These are phyloP conservation scores for Teratosphaeria gauchensis DNA, from an alignment of 2,329 filamentous ascomycete genomes.

Conservation along the genomic window DNA sequence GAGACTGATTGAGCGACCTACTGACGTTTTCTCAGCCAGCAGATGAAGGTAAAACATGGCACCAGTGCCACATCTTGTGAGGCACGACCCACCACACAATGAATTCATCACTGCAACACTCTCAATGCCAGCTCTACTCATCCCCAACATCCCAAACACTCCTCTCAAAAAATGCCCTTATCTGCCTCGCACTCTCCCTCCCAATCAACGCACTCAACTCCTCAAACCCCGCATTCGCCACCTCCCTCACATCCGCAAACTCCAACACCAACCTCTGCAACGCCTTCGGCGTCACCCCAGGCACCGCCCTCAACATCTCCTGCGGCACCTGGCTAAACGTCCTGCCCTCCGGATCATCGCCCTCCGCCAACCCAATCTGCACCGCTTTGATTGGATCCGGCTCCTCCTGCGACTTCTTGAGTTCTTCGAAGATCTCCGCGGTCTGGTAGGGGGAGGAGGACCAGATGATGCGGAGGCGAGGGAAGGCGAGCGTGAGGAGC, in stretches of 20 bases:
- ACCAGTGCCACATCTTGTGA: no score
- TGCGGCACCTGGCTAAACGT: constrained; percentile 76
- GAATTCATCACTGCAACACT: neutral
- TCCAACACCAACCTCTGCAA: constrained; percentile 62
- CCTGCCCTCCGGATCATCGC: constrained; percentile 45
- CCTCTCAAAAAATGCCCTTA: constrained; percentile 70
- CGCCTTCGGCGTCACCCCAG: constrained; percentile 73
- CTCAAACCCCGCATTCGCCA: constrained; percentile 74
- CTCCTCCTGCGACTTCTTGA: constrained; percentile 83
- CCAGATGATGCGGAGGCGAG: constrained; percentile 85
- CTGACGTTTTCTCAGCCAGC: no score
- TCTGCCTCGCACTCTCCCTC: constrained; percentile 63
- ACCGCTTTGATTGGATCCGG: constrained; percentile 85
- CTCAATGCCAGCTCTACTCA: constrained; percentile 2
- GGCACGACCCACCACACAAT: no score
- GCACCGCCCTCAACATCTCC: constrained; percentile 80
- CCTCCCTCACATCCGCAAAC: constrained; percentile 65
- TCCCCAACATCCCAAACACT: constrained; percentile 44
- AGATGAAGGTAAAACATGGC: no score
- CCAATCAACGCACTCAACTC: constrained; percentile 70
- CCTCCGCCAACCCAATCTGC: constrained; percentile 63
- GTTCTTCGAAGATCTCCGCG: constrained; percentile 87
- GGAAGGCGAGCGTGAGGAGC: constrained; percentile 84
- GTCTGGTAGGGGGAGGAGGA: constrained; percentile 89
- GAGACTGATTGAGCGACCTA: no score